A percentile compares a stretch with the other conserved stretches of the same genome.
Conservation (phyloP, 1,284 basidiomycete species). For the Tilletia caries region DNA sequence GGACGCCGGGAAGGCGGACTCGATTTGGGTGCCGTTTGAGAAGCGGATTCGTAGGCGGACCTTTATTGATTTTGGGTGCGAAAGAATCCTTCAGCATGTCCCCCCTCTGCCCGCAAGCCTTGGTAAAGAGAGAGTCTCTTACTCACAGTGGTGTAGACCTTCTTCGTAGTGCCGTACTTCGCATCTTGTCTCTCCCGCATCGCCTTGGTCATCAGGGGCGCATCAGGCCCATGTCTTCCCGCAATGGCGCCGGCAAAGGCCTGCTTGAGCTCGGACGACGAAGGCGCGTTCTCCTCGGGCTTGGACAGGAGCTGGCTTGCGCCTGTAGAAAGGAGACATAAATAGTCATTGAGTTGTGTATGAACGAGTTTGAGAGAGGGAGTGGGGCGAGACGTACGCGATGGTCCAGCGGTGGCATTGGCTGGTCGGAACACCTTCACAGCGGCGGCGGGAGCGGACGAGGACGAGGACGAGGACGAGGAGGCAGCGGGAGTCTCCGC, state of each 20-base stretch:
- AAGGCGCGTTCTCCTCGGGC: slow-evolving; percentile 61
- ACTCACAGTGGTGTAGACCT: slow-evolving; percentile 70
- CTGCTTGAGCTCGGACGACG: slow-evolving; percentile 68
- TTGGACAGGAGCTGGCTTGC: background rate
- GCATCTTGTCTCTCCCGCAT: slow-evolving; percentile 65
- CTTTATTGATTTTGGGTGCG: no score
- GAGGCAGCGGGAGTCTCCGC: background rate
- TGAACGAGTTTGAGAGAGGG: background rate
- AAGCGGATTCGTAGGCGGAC: slow-evolving; percentile 78
- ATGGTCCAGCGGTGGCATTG: slow-evolving; percentile 8
- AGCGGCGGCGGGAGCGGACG: background rate
- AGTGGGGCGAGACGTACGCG: background rate
- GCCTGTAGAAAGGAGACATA: background rate
- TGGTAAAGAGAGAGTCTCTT: background rate
- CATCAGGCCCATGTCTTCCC: slow-evolving; percentile 68
- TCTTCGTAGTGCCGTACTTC: slow-evolving; percentile 60
- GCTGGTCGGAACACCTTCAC: slow-evolving; percentile 2
- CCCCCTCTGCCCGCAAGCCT: background rate
- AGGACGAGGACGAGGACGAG: background rate
- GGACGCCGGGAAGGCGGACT: slow-evolving; percentile 69
- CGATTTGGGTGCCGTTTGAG: slow-evolving; percentile 74
- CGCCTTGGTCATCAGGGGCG: slow-evolving; percentile 69
- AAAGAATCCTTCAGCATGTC: background rate
- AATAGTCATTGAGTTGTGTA: background rate
- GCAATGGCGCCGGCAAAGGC: slow-evolving; percentile 65